These are phyloP conservation scores for Delitschia confertaspora DNA, from an alignment of 495 filamentous ascomycete genomes.

Conservation along the genomic window DNA sequence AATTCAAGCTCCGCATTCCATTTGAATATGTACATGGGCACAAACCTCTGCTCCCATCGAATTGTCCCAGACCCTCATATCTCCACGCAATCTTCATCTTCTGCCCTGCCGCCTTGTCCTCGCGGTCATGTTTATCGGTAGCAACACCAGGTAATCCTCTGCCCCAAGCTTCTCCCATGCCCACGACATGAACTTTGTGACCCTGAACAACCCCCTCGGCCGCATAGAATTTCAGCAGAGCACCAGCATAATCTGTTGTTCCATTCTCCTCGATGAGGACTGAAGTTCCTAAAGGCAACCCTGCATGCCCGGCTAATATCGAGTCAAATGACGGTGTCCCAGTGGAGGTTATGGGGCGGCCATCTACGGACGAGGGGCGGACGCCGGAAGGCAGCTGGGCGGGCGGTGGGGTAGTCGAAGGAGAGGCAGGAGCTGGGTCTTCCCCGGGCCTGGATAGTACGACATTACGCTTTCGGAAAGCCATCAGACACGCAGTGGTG, in stretches of 20 bases:
- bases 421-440: background rate
- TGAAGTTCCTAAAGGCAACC: conserved; percentile 70
- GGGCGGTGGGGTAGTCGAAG: background rate
- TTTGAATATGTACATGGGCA: conserved; percentile 17
- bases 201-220: conserved; percentile 91
- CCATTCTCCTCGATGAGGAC: conserved; percentile 85
- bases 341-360: conserved; percentile 81
- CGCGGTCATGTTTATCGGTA: conserved; percentile 36
- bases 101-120: conserved; percentile 41
- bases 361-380: conserved; percentile 82
- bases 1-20: background rate
- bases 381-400: conserved; percentile 46
- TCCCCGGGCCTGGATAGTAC: conserved; percentile 43
- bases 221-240: conserved; percentile 79
- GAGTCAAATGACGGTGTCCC: conserved; percentile 77
- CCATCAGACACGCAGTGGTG: too few relatives aligned
- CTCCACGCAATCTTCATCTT: conserved; percentile 99
- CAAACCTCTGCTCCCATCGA: conserved; percentile 49
- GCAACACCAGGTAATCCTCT: conserved; percentile 68
- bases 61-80: conserved; percentile 76
- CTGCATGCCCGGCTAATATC: conserved; percentile 80
- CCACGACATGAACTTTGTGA: conserved; percentile 78
- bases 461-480: conserved; percentile 82
- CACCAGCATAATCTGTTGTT: conserved; percentile 86
- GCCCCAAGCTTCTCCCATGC: conserved; percentile 68